These are phyloP conservation scores for Cichorium intybus DNA, from an alignment of 140 eudicot species.

Conservation along the genomic window DNA sequence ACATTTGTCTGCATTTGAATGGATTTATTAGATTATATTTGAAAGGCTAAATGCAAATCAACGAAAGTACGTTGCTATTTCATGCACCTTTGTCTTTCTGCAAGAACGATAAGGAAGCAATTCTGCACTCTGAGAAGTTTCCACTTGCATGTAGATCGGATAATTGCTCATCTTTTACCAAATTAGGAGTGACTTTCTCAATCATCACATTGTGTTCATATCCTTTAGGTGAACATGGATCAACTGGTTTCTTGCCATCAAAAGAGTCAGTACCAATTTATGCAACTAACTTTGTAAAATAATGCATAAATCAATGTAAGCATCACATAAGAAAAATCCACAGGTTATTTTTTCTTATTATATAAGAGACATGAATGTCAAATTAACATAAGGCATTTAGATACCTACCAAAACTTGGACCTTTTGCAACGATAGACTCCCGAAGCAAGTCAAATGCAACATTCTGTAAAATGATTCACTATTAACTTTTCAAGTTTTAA, in stretches of 20 bases:
- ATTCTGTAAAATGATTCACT: constrained; percentile 75
- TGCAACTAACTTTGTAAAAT: no score
- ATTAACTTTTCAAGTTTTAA: no score
- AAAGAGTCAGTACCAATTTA: constrained; percentile 42
- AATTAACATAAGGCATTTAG: constrained; percentile 18
- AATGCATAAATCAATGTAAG: no score
- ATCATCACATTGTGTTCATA: constrained; percentile 37
- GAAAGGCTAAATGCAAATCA: no score
- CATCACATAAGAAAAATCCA: no score
- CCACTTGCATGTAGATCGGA: constrained; percentile 64
- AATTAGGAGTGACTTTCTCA: constrained; percentile 45
- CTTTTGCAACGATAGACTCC: constrained; percentile 46
- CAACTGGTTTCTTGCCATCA: constrained; percentile 37
- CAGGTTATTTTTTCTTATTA: no score
- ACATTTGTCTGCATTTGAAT: no score
- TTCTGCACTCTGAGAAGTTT: constrained; percentile 89
- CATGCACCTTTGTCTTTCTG: constrained; percentile 81
- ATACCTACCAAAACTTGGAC: constrained; percentile 43
- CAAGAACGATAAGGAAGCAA: constrained; percentile 64
- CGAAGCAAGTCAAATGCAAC: constrained; percentile 72
- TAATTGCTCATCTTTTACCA: constrained; percentile 29
- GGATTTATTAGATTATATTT: no score
- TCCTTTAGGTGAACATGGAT: constrained; percentile 92
- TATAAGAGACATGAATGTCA: background rate
- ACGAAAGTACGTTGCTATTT: no score